phyloP scores from a whole-genome alignment of 2,329 filamentous ascomycete genomes.

The Ceratocystis destructans region DNA sequence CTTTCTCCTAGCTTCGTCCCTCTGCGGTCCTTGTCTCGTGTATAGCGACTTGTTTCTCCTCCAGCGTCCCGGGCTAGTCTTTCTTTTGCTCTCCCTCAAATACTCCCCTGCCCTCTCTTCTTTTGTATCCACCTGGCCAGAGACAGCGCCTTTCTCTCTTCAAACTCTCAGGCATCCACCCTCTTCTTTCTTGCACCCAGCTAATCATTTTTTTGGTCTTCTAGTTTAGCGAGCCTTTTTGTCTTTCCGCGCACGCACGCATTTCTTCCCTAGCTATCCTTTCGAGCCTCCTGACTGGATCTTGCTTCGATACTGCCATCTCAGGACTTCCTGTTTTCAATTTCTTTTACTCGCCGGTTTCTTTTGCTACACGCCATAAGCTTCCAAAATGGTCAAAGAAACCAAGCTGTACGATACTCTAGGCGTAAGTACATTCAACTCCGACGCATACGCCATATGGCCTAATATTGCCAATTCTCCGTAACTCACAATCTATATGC shows the following conservation, averaged over 20 bases:
- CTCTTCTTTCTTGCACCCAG: not conserved
- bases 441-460: not conserved
- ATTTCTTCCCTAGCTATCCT: not conserved
- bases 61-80: not conserved
- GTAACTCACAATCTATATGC: conserved; percentile 1
- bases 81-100: not conserved
- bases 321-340: not conserved
- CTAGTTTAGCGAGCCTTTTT: not conserved
- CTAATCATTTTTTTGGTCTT: not conserved
- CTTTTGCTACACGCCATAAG: not conserved
- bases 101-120: not conserved
- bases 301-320: not conserved
- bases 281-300: not conserved
- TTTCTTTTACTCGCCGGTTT: not conserved
- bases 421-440: conserved; percentile 43
- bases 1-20: not conserved
- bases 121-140: not conserved
- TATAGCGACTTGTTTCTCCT: no score
- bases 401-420: conserved; percentile 67
- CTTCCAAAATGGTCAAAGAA: conserved; percentile 54
- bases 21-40: not conserved
- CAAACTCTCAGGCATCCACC: no score
- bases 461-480: not conserved
- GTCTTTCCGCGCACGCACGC: not conserved
- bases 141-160: not conserved